These are phyloP conservation scores for Colletotrichum orchidophilum DNA, from an alignment of 2,329 filamentous ascomycete species.

Conservation along the genomic window DNA sequence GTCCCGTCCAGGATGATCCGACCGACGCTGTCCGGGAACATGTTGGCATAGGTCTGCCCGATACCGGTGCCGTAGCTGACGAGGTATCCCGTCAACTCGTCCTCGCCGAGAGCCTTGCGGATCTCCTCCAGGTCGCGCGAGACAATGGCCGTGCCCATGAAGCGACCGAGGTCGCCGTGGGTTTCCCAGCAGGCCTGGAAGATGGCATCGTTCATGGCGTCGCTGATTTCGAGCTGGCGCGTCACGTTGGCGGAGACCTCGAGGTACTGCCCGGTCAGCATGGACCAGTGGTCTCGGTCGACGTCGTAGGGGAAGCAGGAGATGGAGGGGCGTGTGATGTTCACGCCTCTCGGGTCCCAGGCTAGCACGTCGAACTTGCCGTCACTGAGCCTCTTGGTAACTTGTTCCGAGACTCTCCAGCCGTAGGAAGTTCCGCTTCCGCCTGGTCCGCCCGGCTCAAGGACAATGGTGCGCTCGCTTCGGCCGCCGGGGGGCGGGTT, in stretches of 20 bases:
- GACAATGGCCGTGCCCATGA: slow-evolving; percentile 56
- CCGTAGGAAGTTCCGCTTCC: slow-evolving; percentile 55
- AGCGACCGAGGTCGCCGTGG: slow-evolving; percentile 56
- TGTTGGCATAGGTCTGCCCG: slow-evolving; percentile 59
- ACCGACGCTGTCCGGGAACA: slow-evolving; percentile 59
- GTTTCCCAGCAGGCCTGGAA: slow-evolving; percentile 53
- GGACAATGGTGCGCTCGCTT: slow-evolving; percentile 57
- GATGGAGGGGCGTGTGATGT: slow-evolving; percentile 54
- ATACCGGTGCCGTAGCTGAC: slow-evolving; percentile 63
- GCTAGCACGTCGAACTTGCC: slow-evolving; percentile 57
- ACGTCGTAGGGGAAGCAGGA: slow-evolving; percentile 57
- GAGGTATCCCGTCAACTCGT: slow-evolving; percentile 58
- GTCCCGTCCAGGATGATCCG: slow-evolving; percentile 60
- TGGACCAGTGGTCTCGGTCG: slow-evolving; percentile 56
- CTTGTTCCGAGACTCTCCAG: slow-evolving; percentile 48
- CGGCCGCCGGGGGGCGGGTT: slow-evolving; percentile 42
- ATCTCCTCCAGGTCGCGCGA: slow-evolving; percentile 60
- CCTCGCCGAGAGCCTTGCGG: slow-evolving; percentile 54
- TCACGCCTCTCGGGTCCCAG: slow-evolving; percentile 66
- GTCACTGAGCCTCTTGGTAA: slow-evolving; percentile 53
- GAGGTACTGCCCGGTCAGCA: slow-evolving; percentile 50
- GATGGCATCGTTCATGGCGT: slow-evolving; percentile 56
- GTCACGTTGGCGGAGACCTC: slow-evolving; percentile 44
- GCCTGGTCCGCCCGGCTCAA: slow-evolving; percentile 61
- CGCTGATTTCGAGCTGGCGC: slow-evolving; percentile 52